Base-by-base conservation (phyloP, 495 filamentous ascomycete species). In the Aspergillus asperescens region DNA sequence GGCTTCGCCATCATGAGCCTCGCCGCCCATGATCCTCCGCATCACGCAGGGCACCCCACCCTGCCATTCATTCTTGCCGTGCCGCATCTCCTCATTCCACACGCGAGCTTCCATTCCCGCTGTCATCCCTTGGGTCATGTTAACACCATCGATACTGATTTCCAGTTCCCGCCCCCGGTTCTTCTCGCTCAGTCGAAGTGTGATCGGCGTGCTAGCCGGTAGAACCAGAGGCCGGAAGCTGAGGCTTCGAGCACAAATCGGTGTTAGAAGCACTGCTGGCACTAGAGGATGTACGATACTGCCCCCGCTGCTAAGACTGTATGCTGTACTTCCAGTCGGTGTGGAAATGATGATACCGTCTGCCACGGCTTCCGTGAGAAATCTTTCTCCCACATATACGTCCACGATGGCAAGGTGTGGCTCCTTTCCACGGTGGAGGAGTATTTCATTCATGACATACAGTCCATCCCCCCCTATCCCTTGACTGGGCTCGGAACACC, bases 281-380 rank as follows among this genome's bases (percentile, higher is more conserved):
- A 98, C 93, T 6, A 96, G 74, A 0, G 93, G 93, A 64, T 98
- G 93, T 43, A 98, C 83, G 62, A 98, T 97, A 60, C 83, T 88
- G n/a, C 93, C 93, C 10, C 93, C 93, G 7, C 84, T 84, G 57
- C 83, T 88, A n/a, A 98, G 78, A 20, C 84, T 90, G 74, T 97
- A 98, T 1, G 93, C 94, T 0, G 93, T 98, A 50, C 87, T 92
- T 5, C 93, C 93, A 0, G 93, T 98, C 0, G 93, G 93, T 0
- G 93, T 96, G 24, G 83, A 88, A 38, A 96, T 84, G 34, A 98
- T 89, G 58, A 98, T 92, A 44, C 93, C 93, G 60, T 98, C 93
- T 1, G 90, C 89, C 22, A 96, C 90, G 0, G 88, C 89, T 59
- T 94, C 89, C 4, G 93, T 98, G 19, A 98, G 74, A 57, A 90